Evolutionary conservation across 257 asterid species (phyloP).

Genomic region (Fraxinus pennsylvanica): DNA sequence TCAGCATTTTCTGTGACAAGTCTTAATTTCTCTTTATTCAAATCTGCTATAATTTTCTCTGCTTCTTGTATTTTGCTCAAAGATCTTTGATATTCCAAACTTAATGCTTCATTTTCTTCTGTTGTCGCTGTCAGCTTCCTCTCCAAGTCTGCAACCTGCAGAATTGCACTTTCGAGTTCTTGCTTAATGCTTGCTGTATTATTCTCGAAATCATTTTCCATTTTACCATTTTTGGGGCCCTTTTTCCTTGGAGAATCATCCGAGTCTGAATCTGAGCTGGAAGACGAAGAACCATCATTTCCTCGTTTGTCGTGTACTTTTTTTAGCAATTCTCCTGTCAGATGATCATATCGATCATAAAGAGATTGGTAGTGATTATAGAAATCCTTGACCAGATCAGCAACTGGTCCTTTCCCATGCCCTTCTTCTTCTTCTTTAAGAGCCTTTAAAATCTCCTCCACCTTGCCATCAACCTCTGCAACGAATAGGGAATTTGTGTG

Average conservation of each 20-base stretch:
- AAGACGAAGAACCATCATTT: constrained; percentile 62
- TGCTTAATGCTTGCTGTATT: constrained; percentile 36
- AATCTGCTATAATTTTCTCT: constrained; percentile 39
- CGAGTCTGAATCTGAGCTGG: constrained; percentile 80
- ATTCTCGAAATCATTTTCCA: constrained; percentile 27
- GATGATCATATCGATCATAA: constrained; percentile 69
- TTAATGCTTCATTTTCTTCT: constrained; percentile 59
- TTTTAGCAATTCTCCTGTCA: constrained; percentile 67
- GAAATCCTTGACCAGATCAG: constrained; percentile 57
- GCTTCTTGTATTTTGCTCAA: constrained; percentile 49
- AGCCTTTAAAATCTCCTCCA: constrained; percentile 61
- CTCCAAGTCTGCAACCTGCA: constrained; percentile 59
- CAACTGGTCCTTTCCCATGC: constrained; percentile 56
- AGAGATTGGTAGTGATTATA: constrained; percentile 68
- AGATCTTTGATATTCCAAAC: constrained; percentile 41
- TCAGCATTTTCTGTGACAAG: constrained; percentile 36
- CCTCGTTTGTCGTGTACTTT: constrained; percentile 47
- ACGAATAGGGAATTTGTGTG: constrained; percentile 10
- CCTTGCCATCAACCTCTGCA: constrained; percentile 73
- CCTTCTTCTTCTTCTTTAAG: constrained; percentile 48
- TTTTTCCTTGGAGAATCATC: constrained; percentile 47
- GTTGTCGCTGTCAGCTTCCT: constrained; percentile 42
- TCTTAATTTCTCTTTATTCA: constrained; percentile 49
- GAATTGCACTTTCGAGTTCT: constrained; percentile 57
- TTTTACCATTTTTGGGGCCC: constrained; percentile 55